These are phyloP conservation scores for Globisporangium polare DNA, from an alignment of 352 stramenopile genomes.

Conservation along the genomic window DNA sequence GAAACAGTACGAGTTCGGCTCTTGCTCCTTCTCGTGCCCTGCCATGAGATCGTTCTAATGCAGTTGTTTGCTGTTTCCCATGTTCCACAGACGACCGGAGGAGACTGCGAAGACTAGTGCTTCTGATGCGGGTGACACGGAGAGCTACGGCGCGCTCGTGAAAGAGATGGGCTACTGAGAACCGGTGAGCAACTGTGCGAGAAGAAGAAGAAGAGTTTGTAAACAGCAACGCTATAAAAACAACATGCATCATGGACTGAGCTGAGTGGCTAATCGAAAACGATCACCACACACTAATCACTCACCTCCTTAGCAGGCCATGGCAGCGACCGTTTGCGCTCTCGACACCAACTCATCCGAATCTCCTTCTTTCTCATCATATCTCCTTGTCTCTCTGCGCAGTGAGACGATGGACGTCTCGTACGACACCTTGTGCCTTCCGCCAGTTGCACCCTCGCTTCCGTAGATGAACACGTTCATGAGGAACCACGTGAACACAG, in stretches of 20 bases:
- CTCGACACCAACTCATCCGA: neutral
- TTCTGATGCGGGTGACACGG: neutral
- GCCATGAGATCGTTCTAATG: neutral
- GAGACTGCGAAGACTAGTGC: neutral
- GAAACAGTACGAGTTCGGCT: slow-evolving; percentile 36
- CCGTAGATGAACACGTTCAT: slow-evolving; percentile 80
- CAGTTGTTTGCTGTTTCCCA: neutral
- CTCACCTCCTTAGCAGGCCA: slow-evolving; percentile 12
- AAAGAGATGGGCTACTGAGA: slow-evolving; percentile 78
- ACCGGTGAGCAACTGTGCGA: neutral
- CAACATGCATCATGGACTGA: neutral
- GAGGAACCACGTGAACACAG: slow-evolving; percentile 71
- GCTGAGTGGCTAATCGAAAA: neutral
- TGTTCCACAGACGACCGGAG: slow-evolving; percentile 5
- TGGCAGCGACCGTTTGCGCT: neutral
- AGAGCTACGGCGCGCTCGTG: slow-evolving; percentile 61
- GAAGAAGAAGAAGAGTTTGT: neutral
- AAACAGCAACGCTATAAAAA: neutral
- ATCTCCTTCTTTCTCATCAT: neutral
- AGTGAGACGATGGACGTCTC: slow-evolving; percentile 29
- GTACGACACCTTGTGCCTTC: slow-evolving; percentile 64
- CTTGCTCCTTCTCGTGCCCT: neutral
- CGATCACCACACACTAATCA: neutral
- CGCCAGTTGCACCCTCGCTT: slow-evolving; percentile 72
- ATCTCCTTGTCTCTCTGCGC: neutral